Conservation (phyloP, 164 flowering plant species). For the Annona squamosa region DNA sequence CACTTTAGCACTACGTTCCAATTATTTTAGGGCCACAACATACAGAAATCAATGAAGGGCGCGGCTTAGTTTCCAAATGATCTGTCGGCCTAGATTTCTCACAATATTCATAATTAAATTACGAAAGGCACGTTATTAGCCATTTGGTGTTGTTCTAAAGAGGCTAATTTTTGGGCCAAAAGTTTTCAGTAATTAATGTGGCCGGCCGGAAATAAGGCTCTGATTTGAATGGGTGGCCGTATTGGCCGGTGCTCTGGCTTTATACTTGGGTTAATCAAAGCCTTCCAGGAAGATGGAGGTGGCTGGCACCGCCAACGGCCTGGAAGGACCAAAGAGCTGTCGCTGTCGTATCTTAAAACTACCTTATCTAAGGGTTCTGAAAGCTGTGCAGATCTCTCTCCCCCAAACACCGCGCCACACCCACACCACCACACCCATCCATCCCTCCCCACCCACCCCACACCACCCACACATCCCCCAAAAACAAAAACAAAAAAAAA, state of each 20-base stretch:
- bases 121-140: not conserved
- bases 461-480: too few species aligned
- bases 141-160: not conserved
- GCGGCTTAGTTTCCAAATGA: too few species aligned
- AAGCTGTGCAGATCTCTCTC: slow-evolving; percentile 49
- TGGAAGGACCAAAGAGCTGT: slow-evolving; percentile 49
- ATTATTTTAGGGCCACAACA: too few species aligned
- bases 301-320: slow-evolving; percentile 46
- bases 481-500: not conserved
- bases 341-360: slow-evolving; percentile 41
- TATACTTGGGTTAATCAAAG: not conserved
- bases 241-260: not conserved
- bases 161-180: not conserved
- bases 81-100: too few species aligned
- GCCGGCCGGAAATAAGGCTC: not conserved
- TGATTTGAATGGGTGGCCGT: not conserved
- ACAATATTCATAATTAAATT: too few species aligned
- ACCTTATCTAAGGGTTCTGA: slow-evolving; percentile 26
- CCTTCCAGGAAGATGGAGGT: slow-evolving; percentile 12
- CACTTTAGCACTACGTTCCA: too few species aligned
- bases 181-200: not conserved
- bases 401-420: too few species aligned
- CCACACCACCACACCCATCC: too few species aligned
- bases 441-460: too few species aligned
- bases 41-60: too few species aligned